Conservation (phyloP, 257 asterid species). For the Henckelia pumila region DNA sequence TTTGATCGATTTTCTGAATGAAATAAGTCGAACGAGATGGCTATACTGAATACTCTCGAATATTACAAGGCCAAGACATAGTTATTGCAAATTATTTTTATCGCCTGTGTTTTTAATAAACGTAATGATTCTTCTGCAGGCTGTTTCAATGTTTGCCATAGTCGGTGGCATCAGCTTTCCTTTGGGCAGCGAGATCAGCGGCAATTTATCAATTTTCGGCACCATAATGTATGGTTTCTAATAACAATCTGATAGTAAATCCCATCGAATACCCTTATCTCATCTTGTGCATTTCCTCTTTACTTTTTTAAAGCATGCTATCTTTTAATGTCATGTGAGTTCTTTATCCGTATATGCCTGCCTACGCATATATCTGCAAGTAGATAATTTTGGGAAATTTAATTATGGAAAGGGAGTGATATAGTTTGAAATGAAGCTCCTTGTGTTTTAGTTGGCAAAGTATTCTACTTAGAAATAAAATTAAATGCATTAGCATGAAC, state of each 20-base stretch:
- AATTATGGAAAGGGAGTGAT: neutral
- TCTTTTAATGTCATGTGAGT: neutral
- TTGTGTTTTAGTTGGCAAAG: too few relatives aligned
- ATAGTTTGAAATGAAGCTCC: neutral
- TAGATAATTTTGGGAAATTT: neutral
- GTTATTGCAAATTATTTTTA: neutral
- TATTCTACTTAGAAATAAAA: too few relatives aligned
- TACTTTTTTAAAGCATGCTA: constrained; percentile 9
- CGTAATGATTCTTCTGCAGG: constrained; percentile 42
- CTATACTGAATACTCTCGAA: neutral
- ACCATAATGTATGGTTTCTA: constrained; percentile 51
- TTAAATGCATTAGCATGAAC: too few relatives aligned
- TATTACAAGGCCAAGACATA: neutral
- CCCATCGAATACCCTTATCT: neutral
- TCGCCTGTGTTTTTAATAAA: neutral
- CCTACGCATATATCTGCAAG: neutral
- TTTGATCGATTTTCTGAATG: neutral
- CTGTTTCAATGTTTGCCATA: constrained; percentile 64
- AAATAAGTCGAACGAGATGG: neutral
- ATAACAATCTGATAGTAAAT: constrained; percentile 12
- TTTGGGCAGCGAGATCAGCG: constrained; percentile 44
- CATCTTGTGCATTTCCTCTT: neutral
- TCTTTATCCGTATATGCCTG: neutral
- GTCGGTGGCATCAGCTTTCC: constrained; percentile 57
- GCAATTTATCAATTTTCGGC: constrained; percentile 65